These are phyloP conservation scores for Ophiostoma fasciatum DNA, from an alignment of 2,329 filamentous ascomycete genomes.

Conservation along the genomic window DNA sequence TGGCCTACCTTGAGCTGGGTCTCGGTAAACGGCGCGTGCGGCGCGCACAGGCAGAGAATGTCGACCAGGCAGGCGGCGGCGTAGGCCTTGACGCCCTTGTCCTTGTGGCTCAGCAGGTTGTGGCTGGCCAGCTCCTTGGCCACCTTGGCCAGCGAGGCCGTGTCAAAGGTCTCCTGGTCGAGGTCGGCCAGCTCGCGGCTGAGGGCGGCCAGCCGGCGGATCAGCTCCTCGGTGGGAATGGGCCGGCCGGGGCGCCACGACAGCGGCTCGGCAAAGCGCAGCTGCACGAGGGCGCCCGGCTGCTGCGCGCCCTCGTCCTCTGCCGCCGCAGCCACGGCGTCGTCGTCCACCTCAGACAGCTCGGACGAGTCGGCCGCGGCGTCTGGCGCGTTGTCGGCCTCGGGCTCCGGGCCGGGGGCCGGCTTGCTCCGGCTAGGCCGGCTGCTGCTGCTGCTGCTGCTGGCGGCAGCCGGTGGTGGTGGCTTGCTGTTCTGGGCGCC, in stretches of 20 bases:
- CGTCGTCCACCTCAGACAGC: too few relatives aligned
- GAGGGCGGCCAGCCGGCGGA: conserved; percentile 66
- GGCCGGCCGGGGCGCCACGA: conserved; percentile 87
- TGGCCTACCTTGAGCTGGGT: conserved; percentile 69
- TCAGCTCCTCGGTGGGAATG: conserved; percentile 68
- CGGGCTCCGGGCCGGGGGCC: conserved; percentile 7
- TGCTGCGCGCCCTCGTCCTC: conserved; percentile 16
- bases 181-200: conserved; percentile 71
- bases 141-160: conserved; percentile 68
- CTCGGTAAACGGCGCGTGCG: conserved; percentile 83
- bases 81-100: conserved; percentile 83
- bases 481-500: conserved; percentile 4
- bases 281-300: conserved; percentile 28
- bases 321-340: neutral
- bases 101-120: conserved; percentile 79
- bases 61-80: conserved; percentile 83
- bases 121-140: conserved; percentile 72
- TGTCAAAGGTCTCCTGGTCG: conserved; percentile 74
- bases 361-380: conserved; percentile 3
- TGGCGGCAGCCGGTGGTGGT: neutral
- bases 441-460: neutral
- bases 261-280: conserved; percentile 73
- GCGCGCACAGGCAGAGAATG: conserved; percentile 81
- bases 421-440: conserved; percentile 3
- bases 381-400: neutral